Conservation (phyloP, 208 protist genomes). For the Acanthamoeba sp. region DNA sequence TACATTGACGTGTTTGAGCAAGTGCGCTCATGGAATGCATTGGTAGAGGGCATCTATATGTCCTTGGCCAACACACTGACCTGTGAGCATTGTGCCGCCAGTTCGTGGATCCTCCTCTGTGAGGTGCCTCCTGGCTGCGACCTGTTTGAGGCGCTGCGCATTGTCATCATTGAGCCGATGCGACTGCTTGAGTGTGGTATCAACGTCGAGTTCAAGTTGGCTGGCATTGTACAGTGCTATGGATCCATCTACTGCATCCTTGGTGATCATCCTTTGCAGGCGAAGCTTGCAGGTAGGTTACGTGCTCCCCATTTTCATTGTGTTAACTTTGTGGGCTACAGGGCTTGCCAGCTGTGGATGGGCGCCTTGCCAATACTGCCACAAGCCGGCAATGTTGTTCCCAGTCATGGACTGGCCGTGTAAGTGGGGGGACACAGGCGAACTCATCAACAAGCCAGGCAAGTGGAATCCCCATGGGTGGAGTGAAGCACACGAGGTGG, state of each 20-base stretch:
- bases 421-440: neutral
- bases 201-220: neutral
- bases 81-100: neutral
- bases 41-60: conserved; percentile 4
- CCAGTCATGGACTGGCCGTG: neutral
- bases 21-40: neutral
- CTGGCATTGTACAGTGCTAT: neutral
- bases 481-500: neutral
- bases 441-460: neutral
- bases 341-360: neutral
- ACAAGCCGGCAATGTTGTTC: neutral
- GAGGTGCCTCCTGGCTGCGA: neutral
- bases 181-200: neutral
- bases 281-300: neutral
- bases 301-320: neutral
- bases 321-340: neutral
- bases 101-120: neutral
- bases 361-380: neutral
- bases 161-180: neutral
- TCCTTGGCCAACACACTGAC: neutral
- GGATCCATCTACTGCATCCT: neutral
- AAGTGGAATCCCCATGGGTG: neutral
- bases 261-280: neutral
- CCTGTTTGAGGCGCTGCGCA: neutral
- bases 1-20: neutral